A percentile compares a stretch with the other conserved stretches of the same genome.
Conservation (phyloP, 306 rosid species). For the Rosa persica region DNA sequence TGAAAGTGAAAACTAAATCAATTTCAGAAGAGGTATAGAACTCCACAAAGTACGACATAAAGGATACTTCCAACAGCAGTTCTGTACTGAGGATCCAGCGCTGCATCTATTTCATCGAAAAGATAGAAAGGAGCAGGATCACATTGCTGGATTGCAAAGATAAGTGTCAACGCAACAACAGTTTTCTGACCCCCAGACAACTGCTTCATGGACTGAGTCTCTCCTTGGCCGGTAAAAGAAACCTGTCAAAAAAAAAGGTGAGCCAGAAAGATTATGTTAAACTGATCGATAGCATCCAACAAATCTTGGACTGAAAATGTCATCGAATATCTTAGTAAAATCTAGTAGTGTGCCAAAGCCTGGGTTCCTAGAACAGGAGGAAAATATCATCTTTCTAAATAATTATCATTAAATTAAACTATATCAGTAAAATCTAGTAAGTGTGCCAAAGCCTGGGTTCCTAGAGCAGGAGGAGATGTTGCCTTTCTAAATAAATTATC, state of each 20-base stretch:
- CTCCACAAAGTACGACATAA: conserved; percentile 18
- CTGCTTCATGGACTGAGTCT: conserved; percentile 98
- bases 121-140: conserved; percentile 99
- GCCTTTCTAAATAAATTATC: background rate
- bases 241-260: conserved; percentile 51
- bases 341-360: background rate
- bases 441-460: background rate
- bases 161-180: conserved; percentile 95
- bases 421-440: too few species aligned
- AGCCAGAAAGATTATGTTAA: background rate
- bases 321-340: background rate
- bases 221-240: conserved; percentile 97
- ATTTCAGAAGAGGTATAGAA: background rate
- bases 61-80: conserved; percentile 99
- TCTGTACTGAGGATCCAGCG: conserved; percentile 96
- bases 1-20: background rate
- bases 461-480: background rate
- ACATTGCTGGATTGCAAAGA: conserved; percentile 98
- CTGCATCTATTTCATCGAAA: conserved; percentile 97
- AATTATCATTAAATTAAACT: background rate
- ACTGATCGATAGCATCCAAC: background rate
- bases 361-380: background rate
- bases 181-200: conserved; percentile 99
- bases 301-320: background rate
- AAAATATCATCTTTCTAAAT: background rate